Evolutionary conservation across 441 rosid species (phyloP).

Genomic region (Dalechampia spathulata): DNA sequence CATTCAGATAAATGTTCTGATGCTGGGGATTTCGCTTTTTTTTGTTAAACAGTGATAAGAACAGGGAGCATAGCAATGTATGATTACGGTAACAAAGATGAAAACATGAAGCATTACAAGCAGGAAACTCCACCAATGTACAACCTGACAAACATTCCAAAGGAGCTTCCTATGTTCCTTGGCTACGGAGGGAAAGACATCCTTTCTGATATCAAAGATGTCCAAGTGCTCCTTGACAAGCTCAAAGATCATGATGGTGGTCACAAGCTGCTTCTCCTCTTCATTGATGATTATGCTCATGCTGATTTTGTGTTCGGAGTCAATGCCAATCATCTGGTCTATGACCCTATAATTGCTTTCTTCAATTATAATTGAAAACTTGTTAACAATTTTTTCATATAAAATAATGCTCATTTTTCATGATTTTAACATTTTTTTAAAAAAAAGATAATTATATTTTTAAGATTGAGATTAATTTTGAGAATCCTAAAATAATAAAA

Average conservation of each 20-base stretch:
- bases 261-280: conserved; percentile 50
- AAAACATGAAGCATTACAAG: conserved; percentile 38
- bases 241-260: conserved; percentile 55
- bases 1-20: neutral
- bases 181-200: conserved; percentile 64
- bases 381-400: too few species aligned
- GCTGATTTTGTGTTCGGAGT: conserved; percentile 70
- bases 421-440: too few species aligned
- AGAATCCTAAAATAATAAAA: too few species aligned
- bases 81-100: conserved; percentile 32
- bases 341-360: conserved; percentile 40
- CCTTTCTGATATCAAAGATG: conserved; percentile 56
- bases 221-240: conserved; percentile 36
- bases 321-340: conserved; percentile 66
- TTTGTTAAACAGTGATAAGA: conserved; percentile 29
- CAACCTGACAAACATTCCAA: conserved; percentile 48
- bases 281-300: conserved; percentile 52
- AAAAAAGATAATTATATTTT: too few species aligned
- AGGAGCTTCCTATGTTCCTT: conserved; percentile 54
- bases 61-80: conserved; percentile 33
- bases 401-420: too few species aligned
- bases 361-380: conserved; percentile 34
- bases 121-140: conserved; percentile 37
- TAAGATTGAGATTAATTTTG: too few species aligned
- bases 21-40: neutral